Conservation (phyloP, 2,329 filamentous ascomycete genomes). For the Trichoderma gracile region DNA sequence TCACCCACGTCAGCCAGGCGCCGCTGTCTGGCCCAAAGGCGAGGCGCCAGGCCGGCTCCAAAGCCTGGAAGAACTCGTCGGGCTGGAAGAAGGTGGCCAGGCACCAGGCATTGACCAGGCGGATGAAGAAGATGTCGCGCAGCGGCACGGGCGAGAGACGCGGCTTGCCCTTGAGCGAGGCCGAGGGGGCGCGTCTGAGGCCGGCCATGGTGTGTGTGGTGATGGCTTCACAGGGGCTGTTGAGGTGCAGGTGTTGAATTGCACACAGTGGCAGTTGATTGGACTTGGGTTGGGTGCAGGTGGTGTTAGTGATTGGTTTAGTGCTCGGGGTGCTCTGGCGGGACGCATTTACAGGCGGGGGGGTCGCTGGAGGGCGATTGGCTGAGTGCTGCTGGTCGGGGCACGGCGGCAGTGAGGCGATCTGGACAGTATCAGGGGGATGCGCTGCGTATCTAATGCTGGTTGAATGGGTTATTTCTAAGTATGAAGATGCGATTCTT, state of each 20-base stretch:
- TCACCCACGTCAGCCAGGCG: constrained; percentile 95
- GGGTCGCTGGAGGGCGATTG: background rate
- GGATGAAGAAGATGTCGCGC: constrained; percentile 57
- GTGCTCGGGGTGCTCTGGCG: background rate
- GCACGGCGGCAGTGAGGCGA: too few species aligned
- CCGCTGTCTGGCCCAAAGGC: constrained; percentile 76
- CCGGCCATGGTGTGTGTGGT: constrained; percentile 9
- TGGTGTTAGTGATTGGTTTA: too few species aligned
- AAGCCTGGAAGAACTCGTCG: constrained; percentile 94
- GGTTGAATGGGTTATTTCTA: too few species aligned
- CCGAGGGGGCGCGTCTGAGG: constrained; percentile 17
- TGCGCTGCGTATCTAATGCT: too few species aligned
- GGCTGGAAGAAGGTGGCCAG: constrained; percentile 94
- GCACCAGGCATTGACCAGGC: constrained; percentile 75
- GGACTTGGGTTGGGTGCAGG: too few species aligned
- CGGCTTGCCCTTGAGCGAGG: constrained; percentile 20
- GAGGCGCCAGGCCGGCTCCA: constrained; percentile 90
- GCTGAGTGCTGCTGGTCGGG: background rate
- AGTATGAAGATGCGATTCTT: too few species aligned
- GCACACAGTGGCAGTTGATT: background rate
- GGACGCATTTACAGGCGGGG: background rate
- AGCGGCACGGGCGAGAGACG: constrained; percentile 13
- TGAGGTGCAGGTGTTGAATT: background rate
- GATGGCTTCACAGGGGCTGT: background rate
- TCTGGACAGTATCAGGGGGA: too few species aligned